Percentiles rank a stretch among this genome's conserved stretches.
Evolutionary conservation across 2,329 filamentous ascomycete genomes (phyloP).

Genomic region (Epichloe gansuensis): DNA sequence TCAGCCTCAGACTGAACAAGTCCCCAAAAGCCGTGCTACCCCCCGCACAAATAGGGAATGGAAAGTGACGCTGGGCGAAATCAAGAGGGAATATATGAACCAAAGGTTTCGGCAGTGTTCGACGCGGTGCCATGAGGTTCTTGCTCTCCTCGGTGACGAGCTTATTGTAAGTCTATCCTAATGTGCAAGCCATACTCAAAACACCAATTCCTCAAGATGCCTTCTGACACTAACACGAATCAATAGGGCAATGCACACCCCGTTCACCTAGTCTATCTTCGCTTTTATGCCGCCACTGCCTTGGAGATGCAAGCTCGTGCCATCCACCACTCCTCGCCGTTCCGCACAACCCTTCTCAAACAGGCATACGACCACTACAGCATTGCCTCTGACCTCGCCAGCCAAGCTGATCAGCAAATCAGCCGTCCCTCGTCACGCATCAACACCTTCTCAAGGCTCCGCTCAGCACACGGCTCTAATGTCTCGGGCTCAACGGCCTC

Average conservation of each 20-base stretch:
- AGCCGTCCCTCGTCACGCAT: slow-evolving; percentile 26
- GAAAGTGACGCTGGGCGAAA: slow-evolving; percentile 35
- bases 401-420: slow-evolving; percentile 29
- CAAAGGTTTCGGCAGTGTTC: slow-evolving; percentile 41
- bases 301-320: slow-evolving; percentile 42
- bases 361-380: slow-evolving; percentile 41
- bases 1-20: not conserved
- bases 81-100: slow-evolving; percentile 40
- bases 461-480: slow-evolving; percentile 34
- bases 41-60: slow-evolving; percentile 37
- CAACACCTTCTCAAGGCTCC: slow-evolving; percentile 25
- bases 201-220: not conserved
- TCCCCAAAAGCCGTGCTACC: not conserved
- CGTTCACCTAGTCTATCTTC: slow-evolving; percentile 43
- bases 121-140: slow-evolving; percentile 37
- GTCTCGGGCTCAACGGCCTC: slow-evolving; percentile 31
- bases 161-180: slow-evolving; percentile 22
- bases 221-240: not conserved
- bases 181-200: not conserved
- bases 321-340: slow-evolving; percentile 30
- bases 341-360: slow-evolving; percentile 34
- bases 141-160: slow-evolving; percentile 34
- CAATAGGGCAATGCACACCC: slow-evolving; percentile 32
- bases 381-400: slow-evolving; percentile 34
- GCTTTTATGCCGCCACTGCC: slow-evolving; percentile 49